These are phyloP conservation scores for Ceratocystis alfenasii DNA, from an alignment of 2,329 filamentous ascomycete species.

Conservation along the genomic window DNA sequence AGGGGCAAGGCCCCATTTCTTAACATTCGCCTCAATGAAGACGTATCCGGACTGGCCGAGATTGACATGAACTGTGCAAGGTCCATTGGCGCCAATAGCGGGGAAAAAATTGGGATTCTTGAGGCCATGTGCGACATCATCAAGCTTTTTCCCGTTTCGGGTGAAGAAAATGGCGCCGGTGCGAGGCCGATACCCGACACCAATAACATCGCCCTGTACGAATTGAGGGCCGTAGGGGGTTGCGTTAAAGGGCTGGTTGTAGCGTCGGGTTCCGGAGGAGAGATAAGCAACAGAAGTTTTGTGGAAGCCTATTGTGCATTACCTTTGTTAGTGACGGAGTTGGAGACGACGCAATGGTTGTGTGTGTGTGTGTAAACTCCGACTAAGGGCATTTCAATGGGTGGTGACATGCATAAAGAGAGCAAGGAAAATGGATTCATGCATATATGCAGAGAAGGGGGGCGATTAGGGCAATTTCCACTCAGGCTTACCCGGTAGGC, in stretches of 20 bases:
- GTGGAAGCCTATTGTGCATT: slow-evolving; percentile 55
- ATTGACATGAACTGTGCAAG: slow-evolving; percentile 87
- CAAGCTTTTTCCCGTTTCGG: slow-evolving; percentile 91
- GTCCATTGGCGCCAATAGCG: slow-evolving; percentile 89
- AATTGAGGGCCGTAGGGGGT: slow-evolving; percentile 72
- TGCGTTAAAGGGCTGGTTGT: slow-evolving; percentile 80
- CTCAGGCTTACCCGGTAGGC: slow-evolving; percentile 66
- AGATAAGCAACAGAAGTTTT: slow-evolving; percentile 86
- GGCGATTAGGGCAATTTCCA: background rate
- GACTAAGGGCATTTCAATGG: background rate
- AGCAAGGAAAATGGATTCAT: background rate
- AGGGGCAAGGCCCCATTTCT: slow-evolving; percentile 96
- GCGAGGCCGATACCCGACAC: slow-evolving; percentile 85
- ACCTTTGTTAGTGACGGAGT: background rate
- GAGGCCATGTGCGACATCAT: slow-evolving; percentile 84
- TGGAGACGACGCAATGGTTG: background rate
- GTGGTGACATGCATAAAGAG: background rate
- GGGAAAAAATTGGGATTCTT: slow-evolving; percentile 97
- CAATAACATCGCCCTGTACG: slow-evolving; percentile 89
- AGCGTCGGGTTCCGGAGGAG: slow-evolving; percentile 73
- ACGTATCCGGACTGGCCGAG: slow-evolving; percentile 97
- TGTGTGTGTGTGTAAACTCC: background rate
- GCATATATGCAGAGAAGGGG: background rate
- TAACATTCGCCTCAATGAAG: slow-evolving; percentile 98
- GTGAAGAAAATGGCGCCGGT: slow-evolving; percentile 97